Conservation (phyloP, 2,329 filamentous ascomycete species). For the Cladosporium sphaerospermum region DNA sequence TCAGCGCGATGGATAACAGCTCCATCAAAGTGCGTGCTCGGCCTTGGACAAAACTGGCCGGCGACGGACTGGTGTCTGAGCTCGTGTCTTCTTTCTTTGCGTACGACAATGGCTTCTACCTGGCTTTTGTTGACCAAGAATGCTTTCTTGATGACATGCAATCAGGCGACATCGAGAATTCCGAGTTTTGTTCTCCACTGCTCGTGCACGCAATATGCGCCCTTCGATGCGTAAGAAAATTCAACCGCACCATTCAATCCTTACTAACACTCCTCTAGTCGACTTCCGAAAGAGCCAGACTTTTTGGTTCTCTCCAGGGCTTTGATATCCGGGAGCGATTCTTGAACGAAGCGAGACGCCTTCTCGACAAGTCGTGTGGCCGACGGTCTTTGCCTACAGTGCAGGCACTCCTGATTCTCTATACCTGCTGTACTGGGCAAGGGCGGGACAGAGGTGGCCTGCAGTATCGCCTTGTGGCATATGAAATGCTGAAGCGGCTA, state of each 20-base stretch:
- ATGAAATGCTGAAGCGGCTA: constrained; percentile 9
- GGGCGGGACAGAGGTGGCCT: constrained; percentile 9
- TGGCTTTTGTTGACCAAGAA: constrained; percentile 9
- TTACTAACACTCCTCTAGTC: not conserved
- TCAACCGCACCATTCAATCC: not conserved
- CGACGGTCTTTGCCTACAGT: constrained; percentile 3
- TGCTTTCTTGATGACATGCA: constrained; percentile 8
- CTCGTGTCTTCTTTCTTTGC: constrained; percentile 8
- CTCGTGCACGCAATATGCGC: constrained; percentile 30
- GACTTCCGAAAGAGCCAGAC: constrained; percentile 5
- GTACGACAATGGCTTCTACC: constrained; percentile 8
- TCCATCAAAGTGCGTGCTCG: constrained; percentile 6
- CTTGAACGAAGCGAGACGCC: constrained; percentile 1
- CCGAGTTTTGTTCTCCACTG: constrained; percentile 25
- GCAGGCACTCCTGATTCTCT: constrained; percentile 5
- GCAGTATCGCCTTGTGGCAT: constrained; percentile 8
- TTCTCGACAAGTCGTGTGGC: constrained; percentile 1
- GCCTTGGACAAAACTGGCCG: constrained; percentile 5
- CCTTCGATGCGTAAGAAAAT: constrained; percentile 1
- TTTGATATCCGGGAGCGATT: constrained; percentile 6
- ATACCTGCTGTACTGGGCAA: constrained; percentile 8
- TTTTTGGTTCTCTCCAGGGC: constrained; percentile 6
- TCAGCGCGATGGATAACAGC: constrained; percentile 5
- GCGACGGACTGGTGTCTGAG: constrained; percentile 7
- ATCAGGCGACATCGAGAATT: not conserved